Conservation (phyloP, 1,284 basidiomycete genomes). For the Microstroma glucosiphilum region DNA sequence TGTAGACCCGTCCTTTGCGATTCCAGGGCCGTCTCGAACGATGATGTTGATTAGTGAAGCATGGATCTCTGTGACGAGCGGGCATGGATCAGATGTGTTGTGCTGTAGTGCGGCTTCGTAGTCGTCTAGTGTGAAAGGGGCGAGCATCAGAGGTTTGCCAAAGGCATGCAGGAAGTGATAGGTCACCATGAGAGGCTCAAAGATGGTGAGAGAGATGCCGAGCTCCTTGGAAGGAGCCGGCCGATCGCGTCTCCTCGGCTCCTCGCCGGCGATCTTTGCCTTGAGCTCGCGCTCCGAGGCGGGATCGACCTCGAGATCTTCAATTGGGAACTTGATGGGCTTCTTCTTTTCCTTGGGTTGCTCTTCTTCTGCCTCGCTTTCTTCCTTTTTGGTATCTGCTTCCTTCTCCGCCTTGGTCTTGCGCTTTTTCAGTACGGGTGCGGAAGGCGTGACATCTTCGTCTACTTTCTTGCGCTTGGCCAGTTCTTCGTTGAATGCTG, state of each 20-base stretch:
- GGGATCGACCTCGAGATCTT: conserved; percentile 54
- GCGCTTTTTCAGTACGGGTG: conserved; percentile 4
- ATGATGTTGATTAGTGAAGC: conserved; percentile 80
- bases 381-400: conserved; percentile 16
- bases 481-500: conserved; percentile 45
- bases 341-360: conserved; percentile 78
- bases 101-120: conserved; percentile 82
- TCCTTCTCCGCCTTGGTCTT: conserved; percentile 60
- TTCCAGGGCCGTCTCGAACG: conserved; percentile 58
- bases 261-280: conserved; percentile 29
- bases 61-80: conserved; percentile 79
- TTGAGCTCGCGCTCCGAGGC: conserved; percentile 44
- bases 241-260: conserved; percentile 26
- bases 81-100: conserved; percentile 63
- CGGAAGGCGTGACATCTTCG: conserved; percentile 64
- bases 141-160: conserved; percentile 78
- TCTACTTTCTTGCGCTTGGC: conserved; percentile 66
- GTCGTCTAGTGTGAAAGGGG: conserved; percentile 88
- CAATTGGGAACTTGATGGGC: conserved; percentile 65
- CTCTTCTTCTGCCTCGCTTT: conserved; percentile 57
- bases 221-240: conserved; percentile 61
- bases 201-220: conserved; percentile 63
- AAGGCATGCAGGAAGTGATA: conserved; percentile 92
- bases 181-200: conserved; percentile 76
- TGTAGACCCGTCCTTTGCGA: no score